Evolutionary conservation across 768 basidiomycete species (phyloP).

Genomic region (Phylloporus sp.): DNA sequence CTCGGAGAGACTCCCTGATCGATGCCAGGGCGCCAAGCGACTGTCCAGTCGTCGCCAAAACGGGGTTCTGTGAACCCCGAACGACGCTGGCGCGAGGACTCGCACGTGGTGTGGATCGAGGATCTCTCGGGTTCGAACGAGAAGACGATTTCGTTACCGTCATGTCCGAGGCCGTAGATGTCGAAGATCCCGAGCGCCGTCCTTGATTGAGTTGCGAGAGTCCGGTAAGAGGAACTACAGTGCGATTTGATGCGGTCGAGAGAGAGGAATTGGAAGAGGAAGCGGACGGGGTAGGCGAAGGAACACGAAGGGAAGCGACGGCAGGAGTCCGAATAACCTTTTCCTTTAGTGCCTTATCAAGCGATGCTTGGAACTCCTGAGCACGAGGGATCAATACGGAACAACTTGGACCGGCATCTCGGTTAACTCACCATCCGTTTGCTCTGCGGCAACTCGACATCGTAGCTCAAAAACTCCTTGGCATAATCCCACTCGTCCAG

Average conservation of each 20-base stretch:
- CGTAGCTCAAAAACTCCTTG: constrained; percentile 68
- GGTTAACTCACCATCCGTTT: constrained; percentile 46
- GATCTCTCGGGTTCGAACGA: constrained; percentile 4
- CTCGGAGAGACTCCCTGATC: constrained; percentile 43
- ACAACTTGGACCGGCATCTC: background rate
- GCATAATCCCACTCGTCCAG: constrained; percentile 79
- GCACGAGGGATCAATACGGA: constrained; percentile 9
- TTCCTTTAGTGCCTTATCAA: constrained; percentile 31
- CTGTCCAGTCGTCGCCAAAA: constrained; percentile 14
- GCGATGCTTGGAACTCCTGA: constrained; percentile 31
- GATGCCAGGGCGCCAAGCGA: constrained; percentile 34
- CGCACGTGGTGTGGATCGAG: constrained; percentile 6
- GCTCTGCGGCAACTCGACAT: constrained; percentile 52
- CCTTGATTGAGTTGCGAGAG: constrained; percentile 13
- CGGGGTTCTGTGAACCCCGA: constrained; percentile 10
- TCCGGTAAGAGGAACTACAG: constrained; percentile 47
- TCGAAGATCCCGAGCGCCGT: constrained; percentile 19
- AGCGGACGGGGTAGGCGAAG: constrained; percentile 50
- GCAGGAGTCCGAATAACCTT: constrained; percentile 14
- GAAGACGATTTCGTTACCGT: constrained; percentile 22
- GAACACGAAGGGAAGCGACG: constrained; percentile 28
- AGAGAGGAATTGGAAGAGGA: constrained; percentile 60
- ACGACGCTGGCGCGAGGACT: constrained; percentile 14
- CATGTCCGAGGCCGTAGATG: constrained; percentile 21
- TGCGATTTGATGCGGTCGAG: constrained; percentile 70